Percentiles rank a stretch among this genome's conserved stretches.
Evolutionary conservation across 2,329 filamentous ascomycete genomes (phyloP).

Genomic region (Neonectria sp.): DNA sequence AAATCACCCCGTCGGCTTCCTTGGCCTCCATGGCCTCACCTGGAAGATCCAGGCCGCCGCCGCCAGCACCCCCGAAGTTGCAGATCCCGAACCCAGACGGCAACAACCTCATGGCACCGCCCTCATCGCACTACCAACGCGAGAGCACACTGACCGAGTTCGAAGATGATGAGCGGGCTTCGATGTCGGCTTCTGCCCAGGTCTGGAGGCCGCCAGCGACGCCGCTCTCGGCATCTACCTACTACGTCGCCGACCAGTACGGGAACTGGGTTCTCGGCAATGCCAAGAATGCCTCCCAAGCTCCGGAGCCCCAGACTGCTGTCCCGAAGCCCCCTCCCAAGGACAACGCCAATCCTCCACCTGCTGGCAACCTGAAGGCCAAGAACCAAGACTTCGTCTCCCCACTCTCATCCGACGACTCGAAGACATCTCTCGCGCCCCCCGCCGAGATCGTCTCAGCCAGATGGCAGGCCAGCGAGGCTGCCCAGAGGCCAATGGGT

Average conservation of each 20-base stretch:
- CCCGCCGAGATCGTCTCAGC: constrained; percentile 51
- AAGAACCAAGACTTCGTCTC: constrained; percentile 1
- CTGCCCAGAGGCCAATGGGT: constrained; percentile 33
- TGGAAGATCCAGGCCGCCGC: constrained; percentile 33
- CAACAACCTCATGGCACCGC: constrained; percentile 12
- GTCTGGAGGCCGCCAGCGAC: constrained; percentile 66
- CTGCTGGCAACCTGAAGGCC: constrained; percentile 16
- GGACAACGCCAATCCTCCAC: constrained; percentile 31
- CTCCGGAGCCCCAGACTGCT: constrained; percentile 42
- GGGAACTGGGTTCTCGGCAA: constrained; percentile 69
- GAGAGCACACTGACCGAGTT: constrained; percentile 67
- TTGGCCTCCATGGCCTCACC: constrained; percentile 32
- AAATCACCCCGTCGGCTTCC: constrained; percentile 26
- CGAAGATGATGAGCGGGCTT: constrained; percentile 64
- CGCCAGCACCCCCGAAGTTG: constrained; percentile 47
- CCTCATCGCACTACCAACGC: constrained; percentile 41
- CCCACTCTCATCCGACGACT: constrained; percentile 5
- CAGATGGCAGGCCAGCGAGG: constrained; percentile 39
- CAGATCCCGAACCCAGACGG: constrained; percentile 44
- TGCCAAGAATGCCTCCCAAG: constrained; percentile 47
- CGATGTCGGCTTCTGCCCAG: constrained; percentile 55
- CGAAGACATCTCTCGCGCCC: constrained; percentile 40
- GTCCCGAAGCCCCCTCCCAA: constrained; percentile 40
- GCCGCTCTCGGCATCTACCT: constrained; percentile 61
- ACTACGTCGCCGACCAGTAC: constrained; percentile 67